Evolutionary conservation across 805 yeast species (phyloP), one percentile per base, ranked within the genome.

Genomic region (Myxozyma melibiosi): DNA sequence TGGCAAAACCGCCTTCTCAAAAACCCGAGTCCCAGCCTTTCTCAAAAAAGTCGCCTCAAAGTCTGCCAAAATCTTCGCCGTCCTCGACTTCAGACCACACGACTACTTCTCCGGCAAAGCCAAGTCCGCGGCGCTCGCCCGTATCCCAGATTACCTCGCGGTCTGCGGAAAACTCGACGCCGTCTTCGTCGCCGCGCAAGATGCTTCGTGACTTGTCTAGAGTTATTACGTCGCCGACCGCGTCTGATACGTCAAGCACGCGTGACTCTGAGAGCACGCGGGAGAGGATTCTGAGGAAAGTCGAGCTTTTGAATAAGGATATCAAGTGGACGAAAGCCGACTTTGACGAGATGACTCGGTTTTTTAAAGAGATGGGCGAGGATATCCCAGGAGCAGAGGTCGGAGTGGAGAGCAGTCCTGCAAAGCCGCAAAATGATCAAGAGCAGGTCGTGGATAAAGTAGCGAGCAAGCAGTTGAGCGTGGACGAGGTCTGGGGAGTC

Each of bases 121-220:
- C 11, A 11, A 30, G 33, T 30, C 33, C 9, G 33, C 33, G 11
- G 33, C 33, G n/a, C n/a, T n/a, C n/a, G n/a, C n/a, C n/a, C n/a
- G n/a, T n/a, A n/a, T n/a, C n/a, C n/a, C n/a, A 33, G 11, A 11
- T 33, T 14, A 33, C 37, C 37, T 11, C 11, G 14, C 14, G 37
- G n/a, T n/a, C n/a, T n/a, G n/a, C n/a, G n/a, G n/a, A n/a, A n/a
- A n/a, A n/a, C n/a, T n/a, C n/a, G n/a, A n/a, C n/a, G n/a, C n/a
- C 7, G 20, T 11, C 27, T 7, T 14, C 20, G 14, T 44, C 55
- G 11, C 55, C 55, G 2, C 41, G 51, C 5, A 51, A 35, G 45
- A 13, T 51, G 13, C 40, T 51, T 18, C 44, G 51, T 8, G 49
- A 42, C 28, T 24, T 51, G 24, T 51, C 55, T 3, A 43, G 55